Percentiles rank a stretch among this genome's conserved stretches.
Conservation (phyloP, 176 grass and related monocot species). For the Oryza nivara region DNA sequence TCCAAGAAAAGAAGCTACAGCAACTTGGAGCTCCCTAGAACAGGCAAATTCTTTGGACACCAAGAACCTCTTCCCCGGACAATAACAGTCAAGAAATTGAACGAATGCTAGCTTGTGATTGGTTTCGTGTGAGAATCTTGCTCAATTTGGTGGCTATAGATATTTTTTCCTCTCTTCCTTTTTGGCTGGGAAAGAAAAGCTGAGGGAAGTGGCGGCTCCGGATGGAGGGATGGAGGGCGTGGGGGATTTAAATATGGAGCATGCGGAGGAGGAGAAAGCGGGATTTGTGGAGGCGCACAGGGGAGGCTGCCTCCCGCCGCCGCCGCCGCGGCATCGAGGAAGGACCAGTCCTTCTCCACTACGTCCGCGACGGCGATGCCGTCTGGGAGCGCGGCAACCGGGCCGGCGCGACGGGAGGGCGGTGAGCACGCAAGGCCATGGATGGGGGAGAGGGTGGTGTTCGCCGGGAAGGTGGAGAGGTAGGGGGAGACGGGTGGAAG, state of each 20-base stretch:
- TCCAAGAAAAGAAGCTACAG: not conserved
- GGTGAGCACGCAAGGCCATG: too few relatives aligned
- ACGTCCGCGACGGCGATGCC: too few relatives aligned
- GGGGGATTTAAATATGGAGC: slow-evolving; percentile 46
- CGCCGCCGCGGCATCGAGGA: too few relatives aligned
- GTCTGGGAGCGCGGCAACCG: too few relatives aligned
- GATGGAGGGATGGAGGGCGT: slow-evolving; percentile 25
- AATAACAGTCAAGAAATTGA: not conserved
- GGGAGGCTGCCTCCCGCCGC: too few relatives aligned
- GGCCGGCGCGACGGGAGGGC: too few relatives aligned
- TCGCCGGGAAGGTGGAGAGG: too few relatives aligned
- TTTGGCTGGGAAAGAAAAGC: not conserved
- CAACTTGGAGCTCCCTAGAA: slow-evolving; percentile 16
- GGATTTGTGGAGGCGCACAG: slow-evolving; percentile 20
- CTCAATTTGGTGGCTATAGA: slow-evolving; percentile 8
- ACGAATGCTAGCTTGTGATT: slow-evolving; percentile 15
- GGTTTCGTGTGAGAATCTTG: slow-evolving; percentile 37
- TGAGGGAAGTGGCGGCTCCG: not conserved
- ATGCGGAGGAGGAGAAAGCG: slow-evolving; percentile 38
- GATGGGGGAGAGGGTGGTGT: too few relatives aligned
- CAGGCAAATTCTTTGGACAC: slow-evolving; percentile 9
- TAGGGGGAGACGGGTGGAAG: too few relatives aligned
- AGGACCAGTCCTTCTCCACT: too few relatives aligned
- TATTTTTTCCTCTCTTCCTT: not conserved
- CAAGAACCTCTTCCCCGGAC: not conserved